Base-by-base conservation (phyloP, 352 stramenopile genomes). In the Pythium apleroticum region DNA sequence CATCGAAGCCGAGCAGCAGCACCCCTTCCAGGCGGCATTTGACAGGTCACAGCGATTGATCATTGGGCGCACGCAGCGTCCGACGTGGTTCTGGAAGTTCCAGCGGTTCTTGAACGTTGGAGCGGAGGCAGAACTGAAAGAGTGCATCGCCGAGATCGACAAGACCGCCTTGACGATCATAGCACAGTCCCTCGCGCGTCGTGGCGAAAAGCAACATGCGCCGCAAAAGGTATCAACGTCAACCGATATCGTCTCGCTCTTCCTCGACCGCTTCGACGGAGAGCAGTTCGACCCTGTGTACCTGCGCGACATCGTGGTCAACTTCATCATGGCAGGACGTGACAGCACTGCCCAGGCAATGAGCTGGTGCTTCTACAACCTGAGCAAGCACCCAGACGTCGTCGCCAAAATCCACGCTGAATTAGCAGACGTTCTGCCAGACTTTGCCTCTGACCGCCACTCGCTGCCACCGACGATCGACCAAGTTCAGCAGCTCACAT, bases 261-360 rank as follows among this genome's bases (percentile, higher is more conserved):
- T 65, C 22, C 45, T 33, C 28, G 27, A 49, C 4, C n/a, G 27
- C 9, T 19, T 11, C 27, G 43, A 56, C 20, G 30, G 28, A 11
- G 43, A 66, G 41, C 41, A 54, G 22, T 41, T 41, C 41, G 52
- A 60, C 49, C 28, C 52, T 4, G 10, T 14, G 22, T 41, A 61
- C n/a, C 80, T 97, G 43, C 81, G 84, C n/a, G 83, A 96, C 71
- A 89, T 97, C 52, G 72, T 86, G 15, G 73, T 96, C 25, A 89
- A 74, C 24, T 90, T 95, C 55, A 72, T 94, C 41, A 71, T 79
- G 22, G 84, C 86, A 54, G 87, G 88, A 11, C 68, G 81, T 6
- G 87, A 93, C 62, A 95, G 87, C 0, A 96, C 87, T 0, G 77
- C 86, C 8, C 77, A 76, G 20, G 77, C 74, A 0, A 77, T 96